Base-by-base conservation (phyloP, 2,329 filamentous ascomycete species). In the Pseudogymnoascus sp. region DNA sequence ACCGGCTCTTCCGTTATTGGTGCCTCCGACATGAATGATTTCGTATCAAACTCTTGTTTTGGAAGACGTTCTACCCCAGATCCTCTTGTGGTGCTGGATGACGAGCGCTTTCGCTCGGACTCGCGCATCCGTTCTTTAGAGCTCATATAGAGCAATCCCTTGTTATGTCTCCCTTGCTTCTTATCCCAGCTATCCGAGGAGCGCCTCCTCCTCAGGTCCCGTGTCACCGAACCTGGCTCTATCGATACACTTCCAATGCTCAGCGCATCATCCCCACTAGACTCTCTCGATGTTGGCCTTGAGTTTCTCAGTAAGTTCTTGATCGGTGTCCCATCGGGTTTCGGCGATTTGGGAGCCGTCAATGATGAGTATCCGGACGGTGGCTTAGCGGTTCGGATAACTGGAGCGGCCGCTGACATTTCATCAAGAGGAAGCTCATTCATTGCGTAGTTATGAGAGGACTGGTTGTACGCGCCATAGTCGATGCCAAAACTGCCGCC, bases 331-430 rank as follows among this genome's bases (percentile, higher is more conserved):
- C 72, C 70, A 37, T 77, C 74, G 31, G 65, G 67, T 6, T 83
- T 82, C 79, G 62, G 76, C 42, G 64, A 37, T 66, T 80, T 86
- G 64, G 81, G 81, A 0, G 86, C 83, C n/a, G 88, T 91, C 61
- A 90, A 76, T 16, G 86, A 77, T 26, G 89, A 92, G 70, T 86
- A 85, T 62, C 89, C 90, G 61, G 89, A 91, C 0, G 90, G 90
- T 6, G 87, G 88, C 74, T 93, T 93, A 33, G 91, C 85, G 33
- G 93, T 96, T 67, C 88, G 87, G 69, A 96, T 83, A 62, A 93
- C 83, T 16, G 92, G 91, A 11, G 91, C 78, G 59, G 79, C 78
- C 21, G 85, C 85, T 31, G 85, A 81, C 50, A 86, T 76, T 62
- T 87, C 82, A 75, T 86, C 81, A 67, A 86, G 75, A 10, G 81